A percentile compares a stretch with the other conserved stretches of the same genome.
Conservation (phyloP, 345 rosid species). For the Raphanus sativus region DNA sequence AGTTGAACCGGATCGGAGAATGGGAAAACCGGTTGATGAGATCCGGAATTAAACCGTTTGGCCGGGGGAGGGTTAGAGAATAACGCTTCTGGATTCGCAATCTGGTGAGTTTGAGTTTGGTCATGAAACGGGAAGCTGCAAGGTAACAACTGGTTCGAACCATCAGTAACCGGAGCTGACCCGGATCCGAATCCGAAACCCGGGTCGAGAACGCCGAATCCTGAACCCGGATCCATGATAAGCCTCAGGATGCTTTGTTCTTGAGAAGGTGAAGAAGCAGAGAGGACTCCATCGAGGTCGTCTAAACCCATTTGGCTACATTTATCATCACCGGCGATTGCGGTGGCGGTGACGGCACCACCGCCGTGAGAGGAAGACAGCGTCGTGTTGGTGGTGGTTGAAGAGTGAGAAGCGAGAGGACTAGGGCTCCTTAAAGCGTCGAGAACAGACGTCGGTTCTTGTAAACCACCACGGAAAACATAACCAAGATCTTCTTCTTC, state of each 20-base stretch:
- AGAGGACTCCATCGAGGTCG: conserved; percentile 66
- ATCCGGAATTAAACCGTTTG: conserved; percentile 48
- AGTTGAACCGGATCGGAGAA: conserved; percentile 48
- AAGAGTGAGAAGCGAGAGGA: conserved; percentile 57
- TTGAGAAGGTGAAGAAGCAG: conserved; percentile 57
- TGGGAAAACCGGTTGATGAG: conserved; percentile 30
- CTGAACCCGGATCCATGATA: conserved; percentile 65
- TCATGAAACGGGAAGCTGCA: conserved; percentile 42
- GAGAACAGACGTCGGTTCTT: conserved; percentile 68
- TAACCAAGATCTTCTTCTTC: conserved; percentile 37
- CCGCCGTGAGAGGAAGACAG: conserved; percentile 77
- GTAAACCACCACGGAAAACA: conserved; percentile 43
- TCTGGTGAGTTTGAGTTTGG: conserved; percentile 34
- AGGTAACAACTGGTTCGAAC: conserved; percentile 29
- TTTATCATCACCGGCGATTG: conserved; percentile 43
- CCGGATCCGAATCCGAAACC: conserved; percentile 52
- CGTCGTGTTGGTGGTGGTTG: conserved; percentile 44
- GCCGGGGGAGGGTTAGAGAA: conserved; percentile 48
- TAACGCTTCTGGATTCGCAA: neutral
- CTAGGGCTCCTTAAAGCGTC: conserved; percentile 58
- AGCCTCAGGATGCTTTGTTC: conserved; percentile 63
- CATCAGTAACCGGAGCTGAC: conserved; percentile 15
- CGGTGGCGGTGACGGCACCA: conserved; percentile 27
- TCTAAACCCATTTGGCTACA: conserved; percentile 58
- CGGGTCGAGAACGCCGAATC: conserved; percentile 67